Base-by-base conservation (phyloP, 495 filamentous ascomycete genomes). In the Hypoxylon subgilvum region DNA sequence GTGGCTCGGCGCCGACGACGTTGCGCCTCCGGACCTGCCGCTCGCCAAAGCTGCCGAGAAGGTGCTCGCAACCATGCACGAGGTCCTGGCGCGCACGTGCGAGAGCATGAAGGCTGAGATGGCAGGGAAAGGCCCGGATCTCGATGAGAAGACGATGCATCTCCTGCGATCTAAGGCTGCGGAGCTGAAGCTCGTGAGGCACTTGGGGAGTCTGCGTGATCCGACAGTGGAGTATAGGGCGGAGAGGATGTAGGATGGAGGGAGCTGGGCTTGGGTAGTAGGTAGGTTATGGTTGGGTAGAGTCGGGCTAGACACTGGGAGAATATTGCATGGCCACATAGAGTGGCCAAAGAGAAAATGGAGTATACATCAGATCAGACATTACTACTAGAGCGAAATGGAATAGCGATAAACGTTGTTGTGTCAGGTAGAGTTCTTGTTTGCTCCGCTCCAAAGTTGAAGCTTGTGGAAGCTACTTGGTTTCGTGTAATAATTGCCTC, bases 31-130 rank as follows among this genome's bases (percentile, higher is more conserved):
- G 17, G 84, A 91, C 6, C 70, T 97, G 19, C 94, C 94, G 6
- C 78, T 98, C 0, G 90, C 93, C 1, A 84, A 81, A 52, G 88
- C 94, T 0, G 82, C 86, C 3, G 88, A 93, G 76, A 91, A 88
- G 75, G 94, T 96, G 6, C 69, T 97, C n/a, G 91, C 86, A 0
- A 93, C 88, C 66, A 97, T 97, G 94, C 90, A 96, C 58, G 79
- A 84, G 59, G 85, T 97, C 27, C 73, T 98, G 31, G 80, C 81
- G 59, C 85, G 84, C 76, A 98, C 94, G 25, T 83, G 86, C 67
- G 79, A 82, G 65, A 80, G 78, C 52, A 86, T 91, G 53, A 52
- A 70, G 28, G 65, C 61, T 7, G 69, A 66, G 52, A 55, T 72
- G 58, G 50, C 68, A 18, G 47, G 62, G 3, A 27, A 45, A 9